Evolutionary conservation across 2,329 filamentous ascomycete genomes (phyloP).

Genomic region (Monilinia laxa): DNA sequence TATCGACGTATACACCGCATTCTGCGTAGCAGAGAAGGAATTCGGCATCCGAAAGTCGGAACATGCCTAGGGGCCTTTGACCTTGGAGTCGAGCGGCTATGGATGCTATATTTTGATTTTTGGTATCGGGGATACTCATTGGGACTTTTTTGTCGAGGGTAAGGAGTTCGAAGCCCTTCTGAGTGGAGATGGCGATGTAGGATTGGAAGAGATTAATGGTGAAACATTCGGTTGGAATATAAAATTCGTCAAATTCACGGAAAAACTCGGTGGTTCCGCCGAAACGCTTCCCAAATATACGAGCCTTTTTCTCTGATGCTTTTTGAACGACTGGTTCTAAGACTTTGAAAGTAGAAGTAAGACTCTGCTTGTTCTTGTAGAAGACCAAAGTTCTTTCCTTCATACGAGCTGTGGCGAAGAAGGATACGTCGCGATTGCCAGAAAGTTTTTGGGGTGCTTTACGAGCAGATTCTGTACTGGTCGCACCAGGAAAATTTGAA

Average conservation of each 20-base stretch:
- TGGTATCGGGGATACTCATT: constrained; percentile 87
- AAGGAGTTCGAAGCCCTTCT: constrained; percentile 91
- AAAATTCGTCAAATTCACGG: constrained; percentile 98
- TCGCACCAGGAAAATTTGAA: constrained; percentile 57
- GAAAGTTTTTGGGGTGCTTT: constrained; percentile 89
- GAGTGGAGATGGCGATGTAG: constrained; percentile 85
- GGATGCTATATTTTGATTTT: constrained; percentile 75
- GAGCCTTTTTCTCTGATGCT: constrained; percentile 76
- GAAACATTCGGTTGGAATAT: constrained; percentile 92
- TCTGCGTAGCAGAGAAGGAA: constrained; percentile 94
- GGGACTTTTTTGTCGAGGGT: constrained; percentile 97
- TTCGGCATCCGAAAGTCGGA: constrained; percentile 86
- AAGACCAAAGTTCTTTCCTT: constrained; percentile 93
- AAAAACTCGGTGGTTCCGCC: constrained; percentile 87
- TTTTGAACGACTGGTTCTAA: constrained; percentile 95
- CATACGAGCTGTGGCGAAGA: constrained; percentile 95
- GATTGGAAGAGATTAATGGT: constrained; percentile 95
- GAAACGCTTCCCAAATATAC: constrained; percentile 58
- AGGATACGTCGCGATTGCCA: constrained; percentile 86
- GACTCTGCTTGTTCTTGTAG: constrained; percentile 92
- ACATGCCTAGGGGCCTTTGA: constrained; percentile 91
- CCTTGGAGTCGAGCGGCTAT: constrained; percentile 82
- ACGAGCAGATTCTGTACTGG: constrained; percentile 68
- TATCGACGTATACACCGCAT: constrained; percentile 96
- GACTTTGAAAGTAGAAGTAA: constrained; percentile 94